Conservation (phyloP, 495 filamentous ascomycete species). For the Penicillium ucsense region DNA sequence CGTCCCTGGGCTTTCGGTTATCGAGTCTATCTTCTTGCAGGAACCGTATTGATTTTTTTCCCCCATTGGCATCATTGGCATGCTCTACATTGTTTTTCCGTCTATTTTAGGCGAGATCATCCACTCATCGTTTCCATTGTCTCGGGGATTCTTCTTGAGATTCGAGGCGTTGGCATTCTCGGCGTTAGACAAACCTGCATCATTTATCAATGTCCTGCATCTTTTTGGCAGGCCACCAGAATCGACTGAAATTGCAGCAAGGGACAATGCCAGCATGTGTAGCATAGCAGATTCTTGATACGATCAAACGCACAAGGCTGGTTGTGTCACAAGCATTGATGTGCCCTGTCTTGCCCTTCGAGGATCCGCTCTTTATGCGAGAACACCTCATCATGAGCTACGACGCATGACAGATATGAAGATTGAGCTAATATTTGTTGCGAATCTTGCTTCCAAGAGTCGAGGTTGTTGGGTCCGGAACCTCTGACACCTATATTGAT, state of each 20-base stretch:
- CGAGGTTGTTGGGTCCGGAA: too few relatives aligned
- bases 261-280: too few relatives aligned
- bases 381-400: slow-evolving; percentile 15
- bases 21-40: slow-evolving; percentile 2
- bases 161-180: slow-evolving; percentile 28
- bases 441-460: too few relatives aligned
- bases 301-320: too few relatives aligned
- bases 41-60: slow-evolving; percentile 1
- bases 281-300: too few relatives aligned
- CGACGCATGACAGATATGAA: slow-evolving; percentile 21
- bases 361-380: slow-evolving; percentile 8
- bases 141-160: too few relatives aligned
- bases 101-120: not conserved
- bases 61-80: slow-evolving; percentile 13
- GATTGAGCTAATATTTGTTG: slow-evolving; percentile 14
- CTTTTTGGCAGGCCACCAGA: slow-evolving; percentile 20
- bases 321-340: too few relatives aligned
- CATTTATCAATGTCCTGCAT: slow-evolving; percentile 14
- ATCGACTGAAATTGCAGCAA: slow-evolving; percentile 23
- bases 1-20: slow-evolving; percentile 7
- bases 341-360: slow-evolving; percentile 1
- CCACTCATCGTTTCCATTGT: too few relatives aligned
- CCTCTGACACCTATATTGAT: too few relatives aligned
- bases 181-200: slow-evolving; percentile 25
- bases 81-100: slow-evolving; percentile 7